These are phyloP conservation scores for Candida xiaguanensis DNA, from an alignment of 805 yeast species.

Conservation along the genomic window DNA sequence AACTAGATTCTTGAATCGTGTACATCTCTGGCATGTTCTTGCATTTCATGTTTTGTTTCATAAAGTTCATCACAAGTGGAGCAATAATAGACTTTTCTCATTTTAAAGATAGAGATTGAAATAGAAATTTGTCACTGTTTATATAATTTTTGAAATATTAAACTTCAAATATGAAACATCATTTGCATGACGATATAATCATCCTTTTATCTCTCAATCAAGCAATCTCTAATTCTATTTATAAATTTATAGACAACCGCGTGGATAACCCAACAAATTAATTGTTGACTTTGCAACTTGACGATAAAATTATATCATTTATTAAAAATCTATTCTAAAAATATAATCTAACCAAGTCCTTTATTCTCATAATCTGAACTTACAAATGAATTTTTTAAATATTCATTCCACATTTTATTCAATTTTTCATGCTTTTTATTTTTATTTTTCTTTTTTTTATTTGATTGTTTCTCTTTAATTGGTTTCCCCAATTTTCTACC, in stretches of 20 bases:
- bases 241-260: neutral
- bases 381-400: conserved; percentile 57
- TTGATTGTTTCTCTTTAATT: conserved; percentile 14
- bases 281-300: no score
- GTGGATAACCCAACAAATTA: no score
- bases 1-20: neutral
- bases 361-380: conserved; percentile 60
- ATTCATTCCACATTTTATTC: conserved; percentile 49
- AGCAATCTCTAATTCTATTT: neutral
- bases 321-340: neutral
- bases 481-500: conserved; percentile 54
- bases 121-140: no score
- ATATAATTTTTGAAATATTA: neutral
- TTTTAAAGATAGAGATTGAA: no score
- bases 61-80: neutral
- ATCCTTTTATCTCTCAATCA: no score
- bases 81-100: conserved; percentile 3
- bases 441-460: conserved; percentile 20
- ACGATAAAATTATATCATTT: no score
- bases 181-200: neutral
- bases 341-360: conserved; percentile 31
- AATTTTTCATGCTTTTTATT: conserved; percentile 12
- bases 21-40: conserved; percentile 1
- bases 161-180: no score
- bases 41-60: neutral